Evolutionary conservation across 768 basidiomycete species (phyloP), one percentile per base, ranked within the genome.

Genomic region (Pluteus cervinus): DNA sequence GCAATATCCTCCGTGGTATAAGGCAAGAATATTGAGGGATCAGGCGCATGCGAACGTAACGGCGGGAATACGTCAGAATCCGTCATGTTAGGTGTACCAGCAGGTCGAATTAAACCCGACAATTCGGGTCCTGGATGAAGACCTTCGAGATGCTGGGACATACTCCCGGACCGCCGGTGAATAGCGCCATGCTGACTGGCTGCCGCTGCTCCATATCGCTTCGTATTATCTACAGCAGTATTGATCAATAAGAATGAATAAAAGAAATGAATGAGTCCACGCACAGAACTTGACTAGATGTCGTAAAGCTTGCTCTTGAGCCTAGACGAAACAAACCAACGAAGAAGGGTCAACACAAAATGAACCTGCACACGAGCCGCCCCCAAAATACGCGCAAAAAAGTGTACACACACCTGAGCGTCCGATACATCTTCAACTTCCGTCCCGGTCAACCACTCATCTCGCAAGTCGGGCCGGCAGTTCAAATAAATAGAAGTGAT

Each of bases 401-500:
- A n/a, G n/a, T n/a, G n/a, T n/a, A n/a, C n/a, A n/a, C n/a, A n/a
- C n/a, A 91, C 91, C 64, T 89, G 79, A 21, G 94, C 91, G 51
- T 94, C 94, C n/a, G 81, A 68, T 36, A 82, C 85, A 45, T 88
- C 87, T 45, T 98, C 94, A 7, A 88, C 81, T 56, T 98, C 94
- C 10, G 80, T 81, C 1, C 89, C 89, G 9, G 91, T 86, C 28
- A 99, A 71, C 96, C 96, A 99, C 53, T 98, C 96, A 58, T 99
- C 96, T 14, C 94, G 76, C 28, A 99, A 71, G 54, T 98, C 94
- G 6, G 96, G 96, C 37, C 96, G 76, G 55, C 93, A 97, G 53
- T 97, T 96, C 41, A 98, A 69, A 59, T 99, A 99, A 47, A 99
- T 97, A 12, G 93, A 81, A 7, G 96, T 99, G 49, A 99, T 98